Evolutionary conservation across 805 yeast genomes (phyloP), one percentile per base, ranked within the genome.

Genomic region (Saturnispora bothae): DNA sequence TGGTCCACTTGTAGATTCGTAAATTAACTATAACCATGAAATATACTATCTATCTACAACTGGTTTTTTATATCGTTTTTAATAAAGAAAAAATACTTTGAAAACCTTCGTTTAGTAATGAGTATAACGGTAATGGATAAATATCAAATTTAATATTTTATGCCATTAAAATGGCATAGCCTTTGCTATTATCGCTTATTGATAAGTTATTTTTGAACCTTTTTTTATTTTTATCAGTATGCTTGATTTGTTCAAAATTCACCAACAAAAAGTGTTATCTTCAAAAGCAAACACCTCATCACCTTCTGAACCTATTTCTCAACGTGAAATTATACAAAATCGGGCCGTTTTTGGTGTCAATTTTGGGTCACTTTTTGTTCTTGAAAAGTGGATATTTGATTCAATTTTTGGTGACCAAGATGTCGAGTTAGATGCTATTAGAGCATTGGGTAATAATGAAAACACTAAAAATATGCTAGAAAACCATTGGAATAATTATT

Each of bases 301-400:
- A n/a, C n/a, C n/a, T n/a, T n/a, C n/a, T 4, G 64, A 61, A 3
- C 63, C 66, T 1, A 43, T 40, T 7, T 74, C 71, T 4, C 50
- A 51, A 36, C 61, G 57, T 29, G 65, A 76, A 18, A 68, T 82
- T n/a, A 76, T 66, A 49, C 78, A 70, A 48, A 59, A 68, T 16
- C 62, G 92, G 37, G 61, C 61, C 48, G 83, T 83, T 52, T 76
- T 72, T 52, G 97, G 96, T 5, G 94, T 83, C 23, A 88, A 86
- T 56, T 61, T 88, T 29, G 97, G 97, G 0, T 70, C 86, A 0
- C 58, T 80, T 41, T 88, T 86, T 55, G 78, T 86, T 1, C 65
- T 75, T 33, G 96, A 88, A 53, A 77, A 76, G 48, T 88, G 83
- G 77, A 83, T 85, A 26, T 81, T 61, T 54, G 79, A 71, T 39